These are phyloP conservation scores for Flueggea neowawraea DNA, from an alignment of 441 rosid species.

Conservation along the genomic window DNA sequence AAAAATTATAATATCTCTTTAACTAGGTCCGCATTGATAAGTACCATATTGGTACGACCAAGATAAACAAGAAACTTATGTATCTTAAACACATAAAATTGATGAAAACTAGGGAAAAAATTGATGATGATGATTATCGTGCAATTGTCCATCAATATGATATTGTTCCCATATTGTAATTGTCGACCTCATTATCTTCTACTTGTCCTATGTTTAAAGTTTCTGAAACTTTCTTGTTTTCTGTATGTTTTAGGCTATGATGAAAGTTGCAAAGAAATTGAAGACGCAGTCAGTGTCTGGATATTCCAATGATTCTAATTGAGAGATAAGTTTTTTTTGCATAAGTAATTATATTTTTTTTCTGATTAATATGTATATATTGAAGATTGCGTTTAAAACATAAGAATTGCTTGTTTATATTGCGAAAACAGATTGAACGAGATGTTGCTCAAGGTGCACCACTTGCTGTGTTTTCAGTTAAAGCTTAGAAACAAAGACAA, in stretches of 20 bases:
- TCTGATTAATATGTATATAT: slow-evolving; percentile 3
- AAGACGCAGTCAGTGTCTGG: slow-evolving; percentile 71
- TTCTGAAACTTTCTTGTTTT: not conserved
- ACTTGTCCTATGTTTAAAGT: slow-evolving; percentile 1
- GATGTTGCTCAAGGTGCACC: slow-evolving; percentile 71
- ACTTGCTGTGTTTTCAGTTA: slow-evolving; percentile 60
- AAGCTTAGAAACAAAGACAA: slow-evolving; percentile 83
- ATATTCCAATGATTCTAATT: slow-evolving; percentile 86
- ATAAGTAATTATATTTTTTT: no score
- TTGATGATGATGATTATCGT: no score
- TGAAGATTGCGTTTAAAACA: not conserved
- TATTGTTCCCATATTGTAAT: no score
- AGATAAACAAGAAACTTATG: no score
- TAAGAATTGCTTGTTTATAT: slow-evolving; percentile 60
- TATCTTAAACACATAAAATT: no score
- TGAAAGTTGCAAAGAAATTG: slow-evolving; percentile 71
- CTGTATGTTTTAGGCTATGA: slow-evolving; percentile 38
- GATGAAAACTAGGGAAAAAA: no score
- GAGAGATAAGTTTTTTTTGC: slow-evolving; percentile 48
- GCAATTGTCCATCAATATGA: no score
- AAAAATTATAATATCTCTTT: no score
- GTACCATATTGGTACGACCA: no score
- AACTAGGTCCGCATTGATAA: no score
- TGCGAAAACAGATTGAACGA: slow-evolving; percentile 87
- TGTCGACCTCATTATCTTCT: no score